Evolutionary conservation across 345 rosid species (phyloP).

Genomic region (Firmiana major): DNA sequence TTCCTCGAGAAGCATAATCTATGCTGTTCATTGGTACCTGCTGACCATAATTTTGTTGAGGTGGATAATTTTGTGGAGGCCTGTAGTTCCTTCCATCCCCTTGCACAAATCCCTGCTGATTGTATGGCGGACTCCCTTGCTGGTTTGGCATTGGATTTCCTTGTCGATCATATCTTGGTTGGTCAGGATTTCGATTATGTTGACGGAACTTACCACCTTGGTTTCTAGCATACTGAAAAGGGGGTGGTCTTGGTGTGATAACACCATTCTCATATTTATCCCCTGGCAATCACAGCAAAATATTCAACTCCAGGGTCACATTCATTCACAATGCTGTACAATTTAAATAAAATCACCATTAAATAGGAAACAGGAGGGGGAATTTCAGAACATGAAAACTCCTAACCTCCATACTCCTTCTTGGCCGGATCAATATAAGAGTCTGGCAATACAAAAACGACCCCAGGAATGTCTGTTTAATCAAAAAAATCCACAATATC

Average conservation of each 20-base stretch:
- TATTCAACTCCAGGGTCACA: not conserved
- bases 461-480: slow-evolving; percentile 68
- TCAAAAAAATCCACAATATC: slow-evolving; percentile 6
- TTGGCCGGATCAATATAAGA: slow-evolving; percentile 84
- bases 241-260: slow-evolving; percentile 85
- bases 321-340: not conserved
- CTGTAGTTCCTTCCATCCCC: slow-evolving; percentile 43
- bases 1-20: slow-evolving; percentile 35
- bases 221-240: slow-evolving; percentile 39
- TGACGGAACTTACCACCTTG: slow-evolving; percentile 44
- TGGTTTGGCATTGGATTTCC: slow-evolving; percentile 36
- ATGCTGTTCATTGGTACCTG: slow-evolving; percentile 35
- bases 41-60: slow-evolving; percentile 41
- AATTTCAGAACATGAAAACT: not conserved
- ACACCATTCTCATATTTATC: slow-evolving; percentile 87
- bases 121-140: slow-evolving; percentile 36
- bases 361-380: not conserved
- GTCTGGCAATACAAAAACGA: slow-evolving; percentile 78
- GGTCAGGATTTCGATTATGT: slow-evolving; percentile 26
- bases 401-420: slow-evolving; percentile 86
- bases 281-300: slow-evolving; percentile 37
- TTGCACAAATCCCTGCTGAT: slow-evolving; percentile 39
- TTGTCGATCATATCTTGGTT: slow-evolving; percentile 37
- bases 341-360: not conserved
- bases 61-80: slow-evolving; percentile 39